Evolutionary conservation across 495 filamentous ascomycete species (phyloP).

Genomic region (Hyaloscypha hepaticicola): DNA sequence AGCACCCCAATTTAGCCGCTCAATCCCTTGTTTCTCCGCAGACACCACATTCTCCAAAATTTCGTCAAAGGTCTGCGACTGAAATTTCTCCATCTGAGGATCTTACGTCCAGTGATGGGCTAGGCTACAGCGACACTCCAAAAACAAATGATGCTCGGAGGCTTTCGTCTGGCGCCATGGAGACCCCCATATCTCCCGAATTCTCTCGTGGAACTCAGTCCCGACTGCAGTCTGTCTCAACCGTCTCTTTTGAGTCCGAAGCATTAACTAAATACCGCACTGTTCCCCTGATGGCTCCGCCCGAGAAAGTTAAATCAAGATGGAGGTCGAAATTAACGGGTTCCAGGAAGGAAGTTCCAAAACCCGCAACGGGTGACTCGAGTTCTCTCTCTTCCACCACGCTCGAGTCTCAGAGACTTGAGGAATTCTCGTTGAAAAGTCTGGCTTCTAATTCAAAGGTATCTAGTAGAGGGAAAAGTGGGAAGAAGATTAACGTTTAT

Average conservation of each 20-base stretch:
- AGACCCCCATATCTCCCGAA: background rate
- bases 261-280: conserved; percentile 19
- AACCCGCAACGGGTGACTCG: conserved; percentile 26
- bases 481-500: conserved; percentile 35
- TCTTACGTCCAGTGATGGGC: conserved; percentile 6
- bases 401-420: conserved; percentile 35
- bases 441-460: conserved; percentile 26
- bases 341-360: conserved; percentile 29
- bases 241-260: conserved; percentile 20
- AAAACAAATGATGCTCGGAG: background rate
- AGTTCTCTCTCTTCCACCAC: conserved; percentile 36
- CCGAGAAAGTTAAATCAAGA: conserved; percentile 34
- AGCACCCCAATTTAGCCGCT: conserved; percentile 2
- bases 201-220: conserved; percentile 2
- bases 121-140: conserved; percentile 1
- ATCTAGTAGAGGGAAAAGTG: conserved; percentile 26
- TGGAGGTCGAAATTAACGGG: conserved; percentile 35
- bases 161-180: background rate
- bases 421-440: conserved; percentile 34
- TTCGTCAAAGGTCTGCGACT: conserved; percentile 13
- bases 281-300: conserved; percentile 16
- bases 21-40: conserved; percentile 12
- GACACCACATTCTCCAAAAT: conserved; percentile 19
- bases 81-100: conserved; percentile 9
- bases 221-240: conserved; percentile 7